A percentile compares a stretch with the other conserved stretches of the same genome.
Evolutionary conservation across 2,329 filamentous ascomycete genomes (phyloP).

Genomic region (Macroventuria anomochaeta): DNA sequence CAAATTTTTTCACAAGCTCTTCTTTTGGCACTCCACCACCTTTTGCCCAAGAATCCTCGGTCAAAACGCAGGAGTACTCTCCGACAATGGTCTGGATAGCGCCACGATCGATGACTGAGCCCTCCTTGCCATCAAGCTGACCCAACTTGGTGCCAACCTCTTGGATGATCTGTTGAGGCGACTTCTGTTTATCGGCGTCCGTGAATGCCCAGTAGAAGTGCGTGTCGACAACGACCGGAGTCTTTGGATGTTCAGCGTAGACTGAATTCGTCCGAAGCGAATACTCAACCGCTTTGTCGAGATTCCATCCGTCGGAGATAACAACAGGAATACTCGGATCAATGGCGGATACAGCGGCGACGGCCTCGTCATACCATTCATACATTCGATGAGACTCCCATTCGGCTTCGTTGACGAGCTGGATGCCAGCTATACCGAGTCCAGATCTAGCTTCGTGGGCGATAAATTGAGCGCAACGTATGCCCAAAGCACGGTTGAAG

Average conservation of each 20-base stretch:
- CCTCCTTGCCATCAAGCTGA: constrained; percentile 56
- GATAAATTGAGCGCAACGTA: constrained; percentile 59
- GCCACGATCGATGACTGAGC: constrained; percentile 57
- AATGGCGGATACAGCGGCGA: constrained; percentile 55
- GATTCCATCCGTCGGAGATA: constrained; percentile 65
- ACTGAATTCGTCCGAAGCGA: constrained; percentile 50
- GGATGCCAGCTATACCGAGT: constrained; percentile 61
- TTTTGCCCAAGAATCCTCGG: constrained; percentile 57
- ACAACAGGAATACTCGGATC: constrained; percentile 62
- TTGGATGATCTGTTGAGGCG: constrained; percentile 60
- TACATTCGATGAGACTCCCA: constrained; percentile 61
- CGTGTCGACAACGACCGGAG: constrained; percentile 64
- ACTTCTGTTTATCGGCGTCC: constrained; percentile 58
- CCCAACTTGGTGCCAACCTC: constrained; percentile 54
- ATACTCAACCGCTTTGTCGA: constrained; percentile 56
- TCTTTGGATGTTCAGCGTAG: constrained; percentile 37
- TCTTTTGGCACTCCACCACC: constrained; percentile 43
- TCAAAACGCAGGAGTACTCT: constrained; percentile 65
- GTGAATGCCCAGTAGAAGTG: constrained; percentile 66
- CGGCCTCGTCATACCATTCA: constrained; percentile 62
- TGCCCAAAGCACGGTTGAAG: constrained; percentile 54
- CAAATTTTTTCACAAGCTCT: constrained; percentile 55
- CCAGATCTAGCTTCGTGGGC: constrained; percentile 54
- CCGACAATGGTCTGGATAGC: constrained; percentile 61
- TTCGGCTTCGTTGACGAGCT: constrained; percentile 64